A percentile compares a stretch with the other conserved stretches of the same genome.
phyloP scores from a whole-genome alignment of 257 asterid genomes.

The Avicennia marina region DNA sequence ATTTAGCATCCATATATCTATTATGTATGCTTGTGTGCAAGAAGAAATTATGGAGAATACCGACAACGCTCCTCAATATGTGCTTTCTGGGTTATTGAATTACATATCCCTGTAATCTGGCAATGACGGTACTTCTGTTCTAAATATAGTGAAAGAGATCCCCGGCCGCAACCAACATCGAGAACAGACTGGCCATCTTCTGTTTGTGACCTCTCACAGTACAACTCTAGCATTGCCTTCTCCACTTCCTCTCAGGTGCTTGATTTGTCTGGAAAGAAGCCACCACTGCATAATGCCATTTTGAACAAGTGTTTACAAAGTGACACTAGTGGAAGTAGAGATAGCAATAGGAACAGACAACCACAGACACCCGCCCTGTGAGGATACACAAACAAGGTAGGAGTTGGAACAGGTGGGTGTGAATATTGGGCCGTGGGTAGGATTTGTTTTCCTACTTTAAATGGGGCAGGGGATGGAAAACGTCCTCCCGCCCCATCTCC shows the following conservation, averaged over 20 bases:
- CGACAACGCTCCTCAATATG: slow-evolving; percentile 66
- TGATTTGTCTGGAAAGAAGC: slow-evolving; percentile 55
- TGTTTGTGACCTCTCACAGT: slow-evolving; percentile 78
- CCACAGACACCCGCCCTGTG: not conserved
- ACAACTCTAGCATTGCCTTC: slow-evolving; percentile 75
- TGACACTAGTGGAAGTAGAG: too few relatives aligned
- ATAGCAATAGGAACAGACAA: not conserved
- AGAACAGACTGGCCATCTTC: slow-evolving; percentile 85
- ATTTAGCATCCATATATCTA: too few relatives aligned
- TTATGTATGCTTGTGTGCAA: not conserved
- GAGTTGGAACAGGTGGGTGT: too few relatives aligned
- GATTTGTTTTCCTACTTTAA: too few relatives aligned
- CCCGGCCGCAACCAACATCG: slow-evolving; percentile 99
- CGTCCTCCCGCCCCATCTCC: too few relatives aligned
- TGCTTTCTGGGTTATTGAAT: slow-evolving; percentile 82
- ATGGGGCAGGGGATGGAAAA: too few relatives aligned
- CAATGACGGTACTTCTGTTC: slow-evolving; percentile 73
- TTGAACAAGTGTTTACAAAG: slow-evolving; percentile 5
- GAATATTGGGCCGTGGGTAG: too few relatives aligned
- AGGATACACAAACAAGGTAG: too few relatives aligned
- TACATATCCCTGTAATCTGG: slow-evolving; percentile 81
- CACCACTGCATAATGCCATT: slow-evolving; percentile 50
- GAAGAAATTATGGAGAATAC: slow-evolving; percentile 25
- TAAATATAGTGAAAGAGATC: slow-evolving; percentile 65
- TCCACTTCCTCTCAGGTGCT: slow-evolving; percentile 89